Base-by-base conservation (phyloP, 164 flowering plant genomes). In the Aristolochia contorta region DNA sequence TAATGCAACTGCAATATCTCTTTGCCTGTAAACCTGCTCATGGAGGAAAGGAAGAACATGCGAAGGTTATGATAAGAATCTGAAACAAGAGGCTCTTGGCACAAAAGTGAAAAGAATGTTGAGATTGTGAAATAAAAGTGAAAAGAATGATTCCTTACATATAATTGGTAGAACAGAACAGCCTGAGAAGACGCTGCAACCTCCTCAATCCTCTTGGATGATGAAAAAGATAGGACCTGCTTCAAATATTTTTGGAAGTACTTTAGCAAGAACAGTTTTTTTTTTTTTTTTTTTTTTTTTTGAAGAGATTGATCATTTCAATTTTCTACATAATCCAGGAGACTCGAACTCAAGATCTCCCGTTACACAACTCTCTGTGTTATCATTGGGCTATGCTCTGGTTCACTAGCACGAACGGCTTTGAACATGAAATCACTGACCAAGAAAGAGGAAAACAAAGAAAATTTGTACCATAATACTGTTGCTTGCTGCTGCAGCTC, bases 161-260 rank as follows among this genome's bases (percentile, higher is more conserved):
- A 91, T 81, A 89, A 55, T 64, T 91, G 96, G 59, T 75, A 82
- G 78, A 86, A 91, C 46, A 90, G 88, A 60, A 82, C 66, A 22
- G 82, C 88, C 64, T 81, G 56, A 61, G 88, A 83, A 74, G 90
- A 79, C 27, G 89, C 72, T 65, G 97, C 90, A 70, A 91, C 91
- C 72, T 91, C 97, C 77, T 91, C 96, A 45, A 89, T 57, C 16
- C 82, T 79, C 71, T 80, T 76, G 45, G 82, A 69, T 49, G 94
- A 76, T 62, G 22, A 47, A 69, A 62, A 80, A 46, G 97, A 91
- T 30, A 91, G 47, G 25, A 78, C 81, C 96, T 91, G 59, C 3
- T 3, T 3, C 43, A 37, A 8, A 37, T 27, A n/a, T 37, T 37
- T 37, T 7, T 37, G 7, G 7, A 37, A 37, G 9, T 3, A 1